Base-by-base conservation (phyloP, 257 asterid species). In the Fraxinus excelsior region DNA sequence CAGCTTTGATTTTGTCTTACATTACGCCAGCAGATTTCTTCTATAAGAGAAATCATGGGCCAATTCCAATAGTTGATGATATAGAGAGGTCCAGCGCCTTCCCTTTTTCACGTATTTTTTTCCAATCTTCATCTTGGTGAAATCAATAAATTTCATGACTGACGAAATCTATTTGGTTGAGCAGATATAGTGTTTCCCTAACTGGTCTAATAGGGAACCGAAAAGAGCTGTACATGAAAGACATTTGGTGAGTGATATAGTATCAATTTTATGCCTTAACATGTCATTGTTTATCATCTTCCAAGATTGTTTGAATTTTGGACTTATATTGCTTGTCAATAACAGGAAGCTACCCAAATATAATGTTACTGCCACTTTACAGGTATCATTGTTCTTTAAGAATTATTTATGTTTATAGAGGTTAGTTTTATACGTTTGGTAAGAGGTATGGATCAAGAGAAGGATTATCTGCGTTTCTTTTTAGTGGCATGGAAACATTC, bases 1-100 rank as follows among this genome's bases (percentile, higher is more conserved):
- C 84, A 1, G 90, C 83, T 82, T 87, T 95, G 70, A 85, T 95
- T 76, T 82, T 91, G 14, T 88, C 97, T 35, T 93, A 95, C 77
- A 83, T 95, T 28, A 95, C 98, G 40, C 95, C 97, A 3, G 96
- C 88, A 49, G 97, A 93, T 18, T 86, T 89, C 84, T 95, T 93
- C 81, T 95, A 91, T 76, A 95, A 95, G 92, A 88, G 99, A 89
- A 96, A 93, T 82, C 99, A 96, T 65, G 98, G 99, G 67, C 99
- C 99, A 6, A 90, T 95, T 78, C 98, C 99, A 23, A 35, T 93
- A 7, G 94, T 95, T 21, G 93, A 91, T 53, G 97, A 91, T 78
- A 74, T 88, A 3, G 86, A 91, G 84, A 93, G 88, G 98, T 93
- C 13, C 76, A 58, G 14, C 8, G 26, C 77, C n/a, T 72, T 49